Base-by-base conservation (phyloP, 2,329 filamentous ascomycete species). In the Nigrospora osmanthi region DNA sequence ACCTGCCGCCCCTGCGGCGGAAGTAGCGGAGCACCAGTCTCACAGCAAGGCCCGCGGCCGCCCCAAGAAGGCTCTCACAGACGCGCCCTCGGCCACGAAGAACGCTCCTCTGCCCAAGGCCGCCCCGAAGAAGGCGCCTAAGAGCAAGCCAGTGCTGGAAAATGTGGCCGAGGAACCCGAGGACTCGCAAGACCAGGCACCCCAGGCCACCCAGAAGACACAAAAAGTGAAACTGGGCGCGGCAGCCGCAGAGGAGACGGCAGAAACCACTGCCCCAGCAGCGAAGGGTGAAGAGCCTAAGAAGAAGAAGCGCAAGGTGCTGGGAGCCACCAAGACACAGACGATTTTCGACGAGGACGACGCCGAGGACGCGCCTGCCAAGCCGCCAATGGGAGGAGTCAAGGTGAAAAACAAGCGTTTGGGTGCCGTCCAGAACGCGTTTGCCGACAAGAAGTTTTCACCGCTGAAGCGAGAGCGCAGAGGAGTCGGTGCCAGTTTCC, bases 321-420 rank as follows among this genome's bases (percentile, higher is more conserved):
- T 87, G 2, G 80, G 82, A 17, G 72, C 75, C 17, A 78, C 76
- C 40, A 79, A 80, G 51, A 86, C 80, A 3, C 79, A 80, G 51
- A 86, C 80, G 3, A 60, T 93, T 6, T 88, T 91, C 54, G 83
- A 85, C 47, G 83, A 85, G 10, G 83, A 83, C 5, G 83, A 85
- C 10, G 74, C 71, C 6, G 79, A 63, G 11, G 78, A 78, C 28
- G 58, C 56, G 28, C 51, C 47, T 15, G 48, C 52, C 41, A 54
- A 60, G 42, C 57, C 58, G 11, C 50, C 50, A 11, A 64, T 59
- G 56, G 46, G 53, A 4, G 54, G 51, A 36, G 46, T 54, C 7
- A 53, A 51, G 17, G 49, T 32, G 17, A 60, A 54, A 49, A 67
- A 68, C 51, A 61, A 64, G 23, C 64, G 63, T 2, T 60, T 73